These are phyloP conservation scores for Fusarium mexicanum DNA, from an alignment of 2,329 filamentous ascomycete species.

Conservation along the genomic window DNA sequence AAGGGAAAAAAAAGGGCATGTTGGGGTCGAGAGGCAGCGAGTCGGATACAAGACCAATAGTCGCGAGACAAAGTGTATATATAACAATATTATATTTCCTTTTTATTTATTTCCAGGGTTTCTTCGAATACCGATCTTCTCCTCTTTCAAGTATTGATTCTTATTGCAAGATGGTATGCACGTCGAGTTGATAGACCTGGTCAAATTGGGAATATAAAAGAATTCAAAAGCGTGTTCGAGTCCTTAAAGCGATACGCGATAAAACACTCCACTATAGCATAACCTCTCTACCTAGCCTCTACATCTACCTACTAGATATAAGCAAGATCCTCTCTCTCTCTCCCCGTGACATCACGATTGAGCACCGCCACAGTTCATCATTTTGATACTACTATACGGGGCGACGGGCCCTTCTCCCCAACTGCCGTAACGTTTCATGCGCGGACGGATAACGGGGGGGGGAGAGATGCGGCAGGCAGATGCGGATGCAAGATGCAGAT, in stretches of 20 bases:
- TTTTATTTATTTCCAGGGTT: not conserved
- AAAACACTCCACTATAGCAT: not conserved
- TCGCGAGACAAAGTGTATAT: conserved; percentile 7
- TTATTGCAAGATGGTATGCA: not conserved
- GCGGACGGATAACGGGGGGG: not conserved
- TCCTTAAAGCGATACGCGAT: not conserved
- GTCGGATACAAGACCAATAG: not conserved
- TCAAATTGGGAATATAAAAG: not conserved
- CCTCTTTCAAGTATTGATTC: not conserved
- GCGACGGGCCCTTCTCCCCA: not conserved
- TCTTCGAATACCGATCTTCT: not conserved
- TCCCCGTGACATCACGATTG: not conserved
- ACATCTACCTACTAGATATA: not conserved
- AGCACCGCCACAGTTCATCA: not conserved
- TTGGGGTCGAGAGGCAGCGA: not conserved
- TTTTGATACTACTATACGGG: not conserved
- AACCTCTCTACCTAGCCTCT: too few species aligned
- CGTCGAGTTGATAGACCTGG: not conserved
- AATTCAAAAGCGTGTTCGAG: not conserved
- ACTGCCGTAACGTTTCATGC: not conserved
- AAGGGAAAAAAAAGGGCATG: not conserved
- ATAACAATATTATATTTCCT: not conserved
- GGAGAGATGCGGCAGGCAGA: not conserved
- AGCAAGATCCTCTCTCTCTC: not conserved
- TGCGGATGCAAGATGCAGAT: not conserved